Percentiles rank a stretch among this genome's conserved stretches.
Evolutionary conservation across 1,284 basidiomycete genomes (phyloP).

Genomic region (Ganoderma leucocontextum): DNA sequence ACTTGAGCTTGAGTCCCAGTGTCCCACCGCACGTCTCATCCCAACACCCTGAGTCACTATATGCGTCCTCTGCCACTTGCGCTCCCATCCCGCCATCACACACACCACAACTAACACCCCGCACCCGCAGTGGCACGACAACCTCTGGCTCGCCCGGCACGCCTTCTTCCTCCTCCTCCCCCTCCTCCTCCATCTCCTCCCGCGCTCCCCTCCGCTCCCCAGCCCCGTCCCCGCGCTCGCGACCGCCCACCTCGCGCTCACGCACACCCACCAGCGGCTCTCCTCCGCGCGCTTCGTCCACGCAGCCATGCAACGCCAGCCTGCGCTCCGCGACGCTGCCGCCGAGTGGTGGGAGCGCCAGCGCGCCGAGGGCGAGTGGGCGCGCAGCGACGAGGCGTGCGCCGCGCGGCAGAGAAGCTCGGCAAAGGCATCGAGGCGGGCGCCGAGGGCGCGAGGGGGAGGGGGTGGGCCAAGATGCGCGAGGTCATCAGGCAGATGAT

Average conservation of each 20-base stretch:
- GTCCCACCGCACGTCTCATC: too few relatives aligned
- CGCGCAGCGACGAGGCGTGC: slow-evolving; percentile 56
- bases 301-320: slow-evolving; percentile 62
- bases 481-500: slow-evolving; percentile 27
- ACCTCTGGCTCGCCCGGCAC: slow-evolving; percentile 59
- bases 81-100: background rate
- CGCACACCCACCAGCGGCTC: slow-evolving; percentile 43
- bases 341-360: slow-evolving; percentile 65
- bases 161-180: slow-evolving; percentile 67
- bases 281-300: slow-evolving; percentile 63
- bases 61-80: background rate
- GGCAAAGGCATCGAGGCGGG: slow-evolving; percentile 54
- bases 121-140: slow-evolving; percentile 70
- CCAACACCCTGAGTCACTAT: background rate
- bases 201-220: slow-evolving; percentile 36
- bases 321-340: slow-evolving; percentile 54
- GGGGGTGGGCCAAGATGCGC: slow-evolving; percentile 28
- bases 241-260: slow-evolving; percentile 44
- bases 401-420: slow-evolving; percentile 55
- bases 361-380: slow-evolving; percentile 56
- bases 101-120: background rate
- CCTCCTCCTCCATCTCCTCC: slow-evolving; percentile 55
- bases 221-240: slow-evolving; percentile 48
- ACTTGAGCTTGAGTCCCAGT: too few relatives aligned
- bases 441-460: slow-evolving; percentile 28